A percentile compares a stretch with the other conserved stretches of the same genome.
phyloP scores from a whole-genome alignment of 208 protist genomes.

The Wallacemonas collosoma region DNA sequence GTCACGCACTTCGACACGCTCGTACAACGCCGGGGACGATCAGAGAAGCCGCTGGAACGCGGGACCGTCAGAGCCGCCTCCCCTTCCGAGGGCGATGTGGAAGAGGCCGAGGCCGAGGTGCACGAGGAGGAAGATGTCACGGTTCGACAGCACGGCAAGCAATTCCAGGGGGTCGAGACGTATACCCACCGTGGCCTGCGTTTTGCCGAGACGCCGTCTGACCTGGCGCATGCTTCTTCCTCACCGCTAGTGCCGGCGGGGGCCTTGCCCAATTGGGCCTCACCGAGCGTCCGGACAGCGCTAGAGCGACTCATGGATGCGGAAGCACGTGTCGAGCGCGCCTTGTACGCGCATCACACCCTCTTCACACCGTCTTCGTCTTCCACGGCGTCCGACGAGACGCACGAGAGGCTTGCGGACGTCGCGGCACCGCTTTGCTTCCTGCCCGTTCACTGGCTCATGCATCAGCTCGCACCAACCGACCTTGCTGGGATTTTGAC shows the following conservation, averaged over 20 bases:
- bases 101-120: neutral
- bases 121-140: neutral
- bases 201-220: neutral
- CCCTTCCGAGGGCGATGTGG: neutral
- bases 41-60: neutral
- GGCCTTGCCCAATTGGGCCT: neutral
- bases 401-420: neutral
- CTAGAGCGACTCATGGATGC: neutral
- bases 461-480: neutral
- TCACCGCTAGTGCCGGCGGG: neutral
- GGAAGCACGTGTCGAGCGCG: neutral
- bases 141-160: conserved; percentile 8
- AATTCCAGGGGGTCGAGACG: conserved; percentile 2
- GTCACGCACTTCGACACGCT: neutral
- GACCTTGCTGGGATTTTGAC: neutral
- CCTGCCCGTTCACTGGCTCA: conserved; percentile 6
- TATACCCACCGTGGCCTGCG: conserved; percentile 10
- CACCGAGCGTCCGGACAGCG: neutral
- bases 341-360: neutral
- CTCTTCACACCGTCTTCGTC: neutral
- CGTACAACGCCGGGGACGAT: neutral
- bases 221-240: neutral
- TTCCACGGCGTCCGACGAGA: neutral
- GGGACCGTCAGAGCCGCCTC: neutral
- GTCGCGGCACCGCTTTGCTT: neutral